Conservation (phyloP, 2,329 filamentous ascomycete genomes). For the Akanthomyces muscarius region DNA sequence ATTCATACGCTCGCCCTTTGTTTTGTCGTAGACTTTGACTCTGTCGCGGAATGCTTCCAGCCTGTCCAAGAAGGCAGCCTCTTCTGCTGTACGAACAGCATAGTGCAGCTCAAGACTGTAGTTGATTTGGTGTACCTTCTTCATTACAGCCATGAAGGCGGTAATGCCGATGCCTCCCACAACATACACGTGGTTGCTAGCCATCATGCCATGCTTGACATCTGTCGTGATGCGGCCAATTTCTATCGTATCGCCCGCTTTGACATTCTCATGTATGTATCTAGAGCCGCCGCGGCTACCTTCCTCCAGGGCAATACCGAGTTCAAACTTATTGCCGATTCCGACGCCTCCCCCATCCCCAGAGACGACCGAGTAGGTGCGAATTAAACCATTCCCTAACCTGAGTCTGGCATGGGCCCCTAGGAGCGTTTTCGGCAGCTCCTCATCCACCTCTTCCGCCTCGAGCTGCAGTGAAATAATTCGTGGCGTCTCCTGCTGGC, state of each 20-base stretch:
- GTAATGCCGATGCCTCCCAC: slow-evolving; percentile 64
- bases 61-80: slow-evolving; percentile 52
- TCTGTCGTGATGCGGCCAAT: slow-evolving; percentile 48
- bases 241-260: slow-evolving; percentile 46
- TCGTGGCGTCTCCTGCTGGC: slow-evolving; percentile 46
- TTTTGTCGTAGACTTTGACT: slow-evolving; percentile 50
- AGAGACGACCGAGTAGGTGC: slow-evolving; percentile 58
- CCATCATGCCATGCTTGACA: slow-evolving; percentile 41
- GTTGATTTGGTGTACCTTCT: slow-evolving; percentile 40
- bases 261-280: slow-evolving; percentile 49
- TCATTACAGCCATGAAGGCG: slow-evolving; percentile 53
- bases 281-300: slow-evolving; percentile 56
- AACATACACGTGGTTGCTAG: slow-evolving; percentile 59
- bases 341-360: slow-evolving; percentile 17
- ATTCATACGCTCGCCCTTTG: slow-evolving; percentile 49
- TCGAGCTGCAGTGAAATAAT: slow-evolving; percentile 52
- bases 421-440: slow-evolving; percentile 26
- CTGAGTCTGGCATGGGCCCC: slow-evolving; percentile 56
- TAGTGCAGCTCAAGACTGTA: slow-evolving; percentile 55
- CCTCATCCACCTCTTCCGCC: slow-evolving; percentile 30
- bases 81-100: slow-evolving; percentile 47
- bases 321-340: slow-evolving; percentile 47
- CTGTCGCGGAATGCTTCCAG: slow-evolving; percentile 39
- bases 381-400: slow-evolving; percentile 51
- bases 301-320: slow-evolving; percentile 55